phyloP scores from a whole-genome alignment of 805 yeast species.

The Teunomyces gatunensis region DNA sequence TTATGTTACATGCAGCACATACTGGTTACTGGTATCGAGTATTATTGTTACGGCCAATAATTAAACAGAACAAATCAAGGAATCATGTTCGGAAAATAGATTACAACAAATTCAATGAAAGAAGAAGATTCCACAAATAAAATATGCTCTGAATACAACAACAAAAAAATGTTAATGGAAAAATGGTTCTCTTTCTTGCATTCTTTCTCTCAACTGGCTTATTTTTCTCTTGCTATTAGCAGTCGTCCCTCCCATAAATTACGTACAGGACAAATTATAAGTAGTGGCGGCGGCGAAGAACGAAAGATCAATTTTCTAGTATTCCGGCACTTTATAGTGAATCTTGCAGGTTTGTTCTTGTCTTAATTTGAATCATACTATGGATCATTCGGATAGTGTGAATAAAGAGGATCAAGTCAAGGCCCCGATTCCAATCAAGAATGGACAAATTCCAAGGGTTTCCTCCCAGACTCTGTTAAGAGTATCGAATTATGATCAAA shows the following conservation, averaged over 20 bases:
- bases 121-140: no score
- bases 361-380: neutral
- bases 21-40: no score
- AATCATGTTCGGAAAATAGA: no score
- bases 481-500: neutral
- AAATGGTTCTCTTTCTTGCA: no score
- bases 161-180: no score
- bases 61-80: no score
- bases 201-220: no score
- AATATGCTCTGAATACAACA: no score
- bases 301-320: neutral
- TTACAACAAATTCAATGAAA: no score
- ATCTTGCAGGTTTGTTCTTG: neutral
- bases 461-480: constrained; percentile 4
- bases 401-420: constrained; percentile 1
- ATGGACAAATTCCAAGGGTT: constrained; percentile 6
- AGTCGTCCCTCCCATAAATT: neutral
- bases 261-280: neutral
- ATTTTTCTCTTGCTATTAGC: no score
- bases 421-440: constrained; percentile 21
- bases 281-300: constrained; percentile 2
- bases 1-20: no score
- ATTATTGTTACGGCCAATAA: no score
- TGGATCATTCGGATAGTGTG: constrained; percentile 1
- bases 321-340: neutral